Base-by-base conservation (phyloP, 2,329 filamentous ascomycete genomes). In the Phialophora verrucosa region DNA sequence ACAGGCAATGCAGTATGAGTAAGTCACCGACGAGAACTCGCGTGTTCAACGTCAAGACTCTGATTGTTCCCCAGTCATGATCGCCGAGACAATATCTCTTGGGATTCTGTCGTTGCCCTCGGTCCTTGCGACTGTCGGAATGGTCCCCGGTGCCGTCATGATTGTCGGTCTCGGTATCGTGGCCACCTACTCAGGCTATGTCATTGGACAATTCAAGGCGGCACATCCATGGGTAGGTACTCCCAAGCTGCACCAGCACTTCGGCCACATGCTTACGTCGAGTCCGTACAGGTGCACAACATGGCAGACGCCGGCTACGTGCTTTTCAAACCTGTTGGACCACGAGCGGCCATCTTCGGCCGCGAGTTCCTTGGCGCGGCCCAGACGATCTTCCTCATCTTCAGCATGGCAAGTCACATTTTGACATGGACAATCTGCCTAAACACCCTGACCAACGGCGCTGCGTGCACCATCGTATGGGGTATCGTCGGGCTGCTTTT, bases 371-470 rank as follows among this genome's bases (percentile, higher is more conserved):
- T 90, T 53, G 88, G 87, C 27, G 77, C 80, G 69, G 87, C 85
- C 69, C 88, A 90, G 71, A 79, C 84, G 10, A 76, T 91, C 20
- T 87, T 91, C 76, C 80, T 91, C 47, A 78, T 89, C 63, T 90
- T 92, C 78, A 84, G 90, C 71, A 88, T 90, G 77, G 88, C 85
- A 38, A 90, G 88, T n/a, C 90, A 92, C 77, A 82, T 90, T 59
- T 79, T 91, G 68, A 90, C 88, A 0, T 91, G 91, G 70, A 84
- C 84, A 35, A 88, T 91, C 72, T 89, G 89, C 70, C 85, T 91
- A 77, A 88, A 88, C 71, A 87, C 83, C 59, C 80, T 91, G 59
- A 88, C 87, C 4, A 76, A 84, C 3, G 83, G 89, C 68, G 85
- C 82, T 0, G 83, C 84, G 0, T 91, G 88, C 76, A 88, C 87